A percentile compares a stretch with the other conserved stretches of the same genome.
Conservation (phyloP, 2,329 filamentous ascomycete genomes). For the Tolypocladium ovalisporum region DNA sequence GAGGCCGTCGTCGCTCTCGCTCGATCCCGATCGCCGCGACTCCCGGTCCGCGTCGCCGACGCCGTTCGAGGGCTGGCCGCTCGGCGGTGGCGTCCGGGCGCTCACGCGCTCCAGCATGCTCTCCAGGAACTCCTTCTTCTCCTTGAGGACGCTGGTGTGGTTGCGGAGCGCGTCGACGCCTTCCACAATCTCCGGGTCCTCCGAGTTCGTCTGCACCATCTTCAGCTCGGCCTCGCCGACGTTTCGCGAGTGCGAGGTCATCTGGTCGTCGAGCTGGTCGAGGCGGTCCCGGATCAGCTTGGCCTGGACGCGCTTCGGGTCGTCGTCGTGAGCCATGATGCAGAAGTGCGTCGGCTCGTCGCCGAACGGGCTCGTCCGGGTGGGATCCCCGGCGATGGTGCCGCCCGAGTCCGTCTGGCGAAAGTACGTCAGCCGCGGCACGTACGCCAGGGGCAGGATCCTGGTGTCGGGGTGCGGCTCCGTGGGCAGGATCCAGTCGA, state of each 20-base stretch:
- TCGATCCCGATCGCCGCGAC: constrained; percentile 17
- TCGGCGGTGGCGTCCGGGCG: constrained; percentile 21
- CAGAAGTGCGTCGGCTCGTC: constrained; percentile 90
- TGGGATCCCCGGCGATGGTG: constrained; percentile 67
- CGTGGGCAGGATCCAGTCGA: constrained; percentile 90
- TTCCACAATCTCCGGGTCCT: constrained; percentile 38
- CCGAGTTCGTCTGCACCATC: constrained; percentile 38
- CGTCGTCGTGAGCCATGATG: constrained; percentile 84
- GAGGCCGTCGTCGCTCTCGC: constrained; percentile 42
- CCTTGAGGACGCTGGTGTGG: constrained; percentile 43
- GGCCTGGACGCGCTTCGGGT: constrained; percentile 79
- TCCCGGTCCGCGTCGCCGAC: constrained; percentile 11
- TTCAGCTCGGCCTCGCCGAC: constrained; percentile 68
- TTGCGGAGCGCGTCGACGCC: constrained; percentile 50
- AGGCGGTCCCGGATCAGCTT: constrained; percentile 76
- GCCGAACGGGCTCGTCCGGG: constrained; percentile 80
- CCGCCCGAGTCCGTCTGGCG: constrained; percentile 88
- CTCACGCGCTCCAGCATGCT: constrained; percentile 43
- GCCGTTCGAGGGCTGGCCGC: constrained; percentile 14
- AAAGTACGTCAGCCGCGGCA: constrained; percentile 95
- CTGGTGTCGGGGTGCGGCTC: constrained; percentile 87
- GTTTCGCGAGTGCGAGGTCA: constrained; percentile 60
- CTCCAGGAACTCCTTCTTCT: constrained; percentile 48
- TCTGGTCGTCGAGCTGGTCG: constrained; percentile 66
- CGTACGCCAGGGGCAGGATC: constrained; percentile 83